A percentile compares a stretch with the other conserved stretches of the same genome.
Evolutionary conservation across 2,329 filamentous ascomycete genomes (phyloP).

Genomic region (Ceratocystiopsis brevicomis): DNA sequence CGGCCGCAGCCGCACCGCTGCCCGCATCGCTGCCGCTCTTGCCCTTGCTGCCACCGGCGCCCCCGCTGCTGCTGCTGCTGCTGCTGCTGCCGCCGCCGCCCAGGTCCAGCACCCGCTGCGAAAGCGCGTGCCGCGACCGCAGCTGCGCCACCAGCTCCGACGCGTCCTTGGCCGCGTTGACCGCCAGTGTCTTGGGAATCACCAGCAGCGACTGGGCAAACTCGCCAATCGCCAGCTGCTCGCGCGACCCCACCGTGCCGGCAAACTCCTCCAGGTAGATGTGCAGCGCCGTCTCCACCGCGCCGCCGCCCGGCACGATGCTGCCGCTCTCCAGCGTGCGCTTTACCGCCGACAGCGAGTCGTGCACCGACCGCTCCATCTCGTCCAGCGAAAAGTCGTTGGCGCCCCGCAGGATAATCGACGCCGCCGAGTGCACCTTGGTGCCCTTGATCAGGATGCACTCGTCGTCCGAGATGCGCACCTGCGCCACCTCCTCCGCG

Average conservation of each 20-base stretch:
- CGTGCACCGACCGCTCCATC: conserved; percentile 97
- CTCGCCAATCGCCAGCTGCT: conserved; percentile 94
- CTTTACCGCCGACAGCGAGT: conserved; percentile 93
- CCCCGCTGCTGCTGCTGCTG: neutral
- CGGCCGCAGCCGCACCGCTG: neutral
- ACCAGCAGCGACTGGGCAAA: conserved; percentile 88
- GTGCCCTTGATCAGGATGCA: conserved; percentile 94
- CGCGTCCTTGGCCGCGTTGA: conserved; percentile 93
- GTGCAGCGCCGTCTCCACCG: conserved; percentile 95
- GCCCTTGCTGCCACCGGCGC: neutral
- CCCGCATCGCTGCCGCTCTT: neutral
- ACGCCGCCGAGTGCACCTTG: conserved; percentile 83
- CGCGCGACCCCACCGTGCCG: conserved; percentile 86
- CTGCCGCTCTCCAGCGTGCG: conserved; percentile 89
- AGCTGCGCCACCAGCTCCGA: conserved; percentile 91
- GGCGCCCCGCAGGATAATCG: conserved; percentile 83
- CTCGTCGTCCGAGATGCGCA: conserved; percentile 96
- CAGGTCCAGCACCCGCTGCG: conserved; percentile 70
- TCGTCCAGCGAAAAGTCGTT: conserved; percentile 96
- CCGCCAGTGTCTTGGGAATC: conserved; percentile 88
- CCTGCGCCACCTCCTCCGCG: conserved; percentile 92
- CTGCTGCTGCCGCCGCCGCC: conserved; percentile 1
- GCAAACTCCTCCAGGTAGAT: conserved; percentile 99
- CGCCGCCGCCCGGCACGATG: conserved; percentile 90
- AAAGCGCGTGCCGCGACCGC: conserved; percentile 80